Evolutionary conservation across 208 protist species (phyloP).

Genomic region (Naegleria gruberi): DNA sequence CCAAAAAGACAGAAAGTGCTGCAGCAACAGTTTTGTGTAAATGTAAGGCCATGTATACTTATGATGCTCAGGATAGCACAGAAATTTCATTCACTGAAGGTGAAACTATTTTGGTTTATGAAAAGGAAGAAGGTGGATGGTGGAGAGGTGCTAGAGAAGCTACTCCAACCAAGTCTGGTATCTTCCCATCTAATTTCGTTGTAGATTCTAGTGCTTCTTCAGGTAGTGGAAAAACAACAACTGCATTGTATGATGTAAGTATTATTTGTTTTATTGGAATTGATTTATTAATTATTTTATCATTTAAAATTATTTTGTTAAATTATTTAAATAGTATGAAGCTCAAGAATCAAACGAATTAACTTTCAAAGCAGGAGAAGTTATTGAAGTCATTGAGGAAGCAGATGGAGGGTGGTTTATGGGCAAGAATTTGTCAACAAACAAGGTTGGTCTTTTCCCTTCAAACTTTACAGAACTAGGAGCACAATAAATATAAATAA

Average conservation of each 20-base stretch:
- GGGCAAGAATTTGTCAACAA: background rate
- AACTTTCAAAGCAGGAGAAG: background rate
- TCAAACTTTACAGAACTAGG: background rate
- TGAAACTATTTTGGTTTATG: background rate
- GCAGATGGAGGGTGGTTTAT: background rate
- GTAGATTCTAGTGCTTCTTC: background rate
- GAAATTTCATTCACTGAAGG: background rate
- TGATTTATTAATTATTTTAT: background rate
- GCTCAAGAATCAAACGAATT: background rate
- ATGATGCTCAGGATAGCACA: background rate
- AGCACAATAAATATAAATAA: background rate
- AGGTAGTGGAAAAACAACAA: background rate
- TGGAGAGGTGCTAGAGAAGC: background rate
- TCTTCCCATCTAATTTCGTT: background rate
- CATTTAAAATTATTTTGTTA: too few species aligned
- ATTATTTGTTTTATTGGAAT: background rate
- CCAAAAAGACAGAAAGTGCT: background rate
- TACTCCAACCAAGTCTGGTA: background rate
- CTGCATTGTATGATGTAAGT: background rate
- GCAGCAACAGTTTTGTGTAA: background rate
- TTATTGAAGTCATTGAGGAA: background rate
- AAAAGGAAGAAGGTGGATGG: background rate
- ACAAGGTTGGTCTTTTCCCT: background rate
- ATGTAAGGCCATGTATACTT: background rate
- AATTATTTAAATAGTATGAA: background rate